Evolutionary conservation across 148 eudicot genomes (phyloP).

Genomic region (Drosera capensis): DNA sequence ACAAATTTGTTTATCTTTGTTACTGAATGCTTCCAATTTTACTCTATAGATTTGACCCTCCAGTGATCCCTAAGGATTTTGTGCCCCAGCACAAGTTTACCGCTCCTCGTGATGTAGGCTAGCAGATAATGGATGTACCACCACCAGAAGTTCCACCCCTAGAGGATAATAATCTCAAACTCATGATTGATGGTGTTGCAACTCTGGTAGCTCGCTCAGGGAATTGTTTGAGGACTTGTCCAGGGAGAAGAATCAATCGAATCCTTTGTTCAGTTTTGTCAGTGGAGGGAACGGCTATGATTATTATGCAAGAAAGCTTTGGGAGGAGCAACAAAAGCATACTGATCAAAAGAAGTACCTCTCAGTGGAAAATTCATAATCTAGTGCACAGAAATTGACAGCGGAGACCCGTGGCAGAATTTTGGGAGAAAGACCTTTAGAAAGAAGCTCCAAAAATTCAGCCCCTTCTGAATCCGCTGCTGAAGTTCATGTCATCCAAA

Average conservation of each 20-base stretch:
- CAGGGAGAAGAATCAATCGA: slow-evolving; percentile 68
- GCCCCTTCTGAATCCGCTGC: slow-evolving; percentile 17
- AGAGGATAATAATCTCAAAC: slow-evolving; percentile 52
- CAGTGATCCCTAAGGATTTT: slow-evolving; percentile 59
- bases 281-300: slow-evolving; percentile 73
- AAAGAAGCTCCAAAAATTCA: slow-evolving; percentile 38
- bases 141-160: slow-evolving; percentile 71
- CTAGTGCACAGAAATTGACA: slow-evolving; percentile 48
- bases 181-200: slow-evolving; percentile 86
- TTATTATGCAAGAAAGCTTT: slow-evolving; percentile 70
- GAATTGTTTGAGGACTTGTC: slow-evolving; percentile 84
- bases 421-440: slow-evolving; percentile 75
- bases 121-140: slow-evolving; percentile 22
- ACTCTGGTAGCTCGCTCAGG: slow-evolving; percentile 85
- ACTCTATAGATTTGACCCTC: slow-evolving; percentile 72
- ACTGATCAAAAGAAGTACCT: slow-evolving; percentile 27
- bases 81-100: slow-evolving; percentile 61
- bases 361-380: slow-evolving; percentile 26
- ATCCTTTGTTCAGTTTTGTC: slow-evolving; percentile 73
- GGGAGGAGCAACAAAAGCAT: slow-evolving; percentile 82
- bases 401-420: slow-evolving; percentile 81
- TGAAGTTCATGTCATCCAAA: slow-evolving; percentile 29
- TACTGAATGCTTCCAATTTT: neutral
- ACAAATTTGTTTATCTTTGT: neutral
- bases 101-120: slow-evolving; percentile 35